Conservation (phyloP, 2,329 filamentous ascomycete genomes). For the Waltergamsia citrina region DNA sequence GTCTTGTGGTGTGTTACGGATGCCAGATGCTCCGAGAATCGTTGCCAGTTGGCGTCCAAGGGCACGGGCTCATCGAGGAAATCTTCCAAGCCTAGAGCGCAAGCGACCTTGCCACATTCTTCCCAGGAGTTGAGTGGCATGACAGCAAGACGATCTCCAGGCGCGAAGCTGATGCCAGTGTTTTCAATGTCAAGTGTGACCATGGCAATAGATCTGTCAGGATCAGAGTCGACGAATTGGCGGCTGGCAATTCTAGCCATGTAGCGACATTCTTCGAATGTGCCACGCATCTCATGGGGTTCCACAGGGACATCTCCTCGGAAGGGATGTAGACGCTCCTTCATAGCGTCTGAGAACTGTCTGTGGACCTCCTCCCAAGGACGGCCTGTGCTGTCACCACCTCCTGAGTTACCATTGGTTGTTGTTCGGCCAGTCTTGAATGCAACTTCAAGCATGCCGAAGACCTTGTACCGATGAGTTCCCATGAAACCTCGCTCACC, state of each 20-base stretch:
- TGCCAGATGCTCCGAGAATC: slow-evolving; percentile 34
- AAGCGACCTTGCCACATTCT: slow-evolving; percentile 43
- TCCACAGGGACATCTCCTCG: slow-evolving; percentile 35
- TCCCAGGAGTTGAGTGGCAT: slow-evolving; percentile 47
- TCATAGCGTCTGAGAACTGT: slow-evolving; percentile 43
- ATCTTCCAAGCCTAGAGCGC: slow-evolving; percentile 37
- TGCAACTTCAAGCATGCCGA: slow-evolving; percentile 43
- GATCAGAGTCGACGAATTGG: slow-evolving; percentile 35
- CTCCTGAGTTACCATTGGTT: slow-evolving; percentile 40
- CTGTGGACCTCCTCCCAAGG: slow-evolving; percentile 41
- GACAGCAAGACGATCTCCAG: slow-evolving; percentile 41
- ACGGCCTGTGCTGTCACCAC: slow-evolving; percentile 25
- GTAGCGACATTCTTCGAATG: slow-evolving; percentile 45
- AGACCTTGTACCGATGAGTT: slow-evolving; percentile 46
- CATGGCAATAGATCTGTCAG: slow-evolving; percentile 32
- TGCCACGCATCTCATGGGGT: slow-evolving; percentile 43
- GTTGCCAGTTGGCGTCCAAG: slow-evolving; percentile 30
- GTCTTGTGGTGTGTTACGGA: not conserved
- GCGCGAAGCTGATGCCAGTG: slow-evolving; percentile 42
- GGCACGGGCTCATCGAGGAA: slow-evolving; percentile 31
- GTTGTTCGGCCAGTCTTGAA: slow-evolving; percentile 42
- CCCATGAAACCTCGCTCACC: slow-evolving; percentile 48
- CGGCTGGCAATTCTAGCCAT: slow-evolving; percentile 32
- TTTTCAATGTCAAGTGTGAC: slow-evolving; percentile 42
- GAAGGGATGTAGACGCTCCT: slow-evolving; percentile 40